phyloP scores from a whole-genome alignment of 2,329 filamentous ascomycete genomes.

The Hymenoscyphus albidus region DNA sequence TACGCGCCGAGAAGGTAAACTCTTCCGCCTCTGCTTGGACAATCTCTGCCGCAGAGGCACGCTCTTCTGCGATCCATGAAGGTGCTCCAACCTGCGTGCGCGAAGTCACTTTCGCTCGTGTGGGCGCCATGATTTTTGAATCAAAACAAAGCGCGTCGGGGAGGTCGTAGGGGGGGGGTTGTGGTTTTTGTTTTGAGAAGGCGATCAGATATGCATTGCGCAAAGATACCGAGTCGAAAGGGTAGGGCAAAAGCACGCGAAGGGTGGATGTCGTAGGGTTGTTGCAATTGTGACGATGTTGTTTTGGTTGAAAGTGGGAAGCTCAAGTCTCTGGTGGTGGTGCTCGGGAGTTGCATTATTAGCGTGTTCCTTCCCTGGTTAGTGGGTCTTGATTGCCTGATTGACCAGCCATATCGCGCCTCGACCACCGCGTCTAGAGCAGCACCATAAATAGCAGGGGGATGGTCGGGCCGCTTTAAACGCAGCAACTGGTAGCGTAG shows the following conservation, averaged over 20 bases:
- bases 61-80: slow-evolving; percentile 82
- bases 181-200: background rate
- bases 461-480: background rate
- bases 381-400: background rate
- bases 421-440: background rate
- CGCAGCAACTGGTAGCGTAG: background rate
- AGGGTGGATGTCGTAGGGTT: slow-evolving; percentile 17
- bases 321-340: slow-evolving; percentile 1
- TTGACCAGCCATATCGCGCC: background rate
- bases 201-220: slow-evolving; percentile 28
- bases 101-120: slow-evolving; percentile 39
- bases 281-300: slow-evolving; percentile 1
- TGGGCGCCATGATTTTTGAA: slow-evolving; percentile 32
- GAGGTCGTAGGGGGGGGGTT: slow-evolving; percentile 5
- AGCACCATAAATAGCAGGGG: background rate
- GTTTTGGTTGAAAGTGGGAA: slow-evolving; percentile 3
- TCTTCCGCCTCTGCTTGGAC: slow-evolving; percentile 83
- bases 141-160: slow-evolving; percentile 34
- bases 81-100: slow-evolving; percentile 72
- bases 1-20: slow-evolving; percentile 84
- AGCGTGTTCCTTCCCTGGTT: slow-evolving; percentile 1
- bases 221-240: slow-evolving; percentile 15
- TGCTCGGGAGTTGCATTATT: background rate
- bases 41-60: slow-evolving; percentile 71
- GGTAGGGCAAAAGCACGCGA: slow-evolving; percentile 14